phyloP scores from a whole-genome alignment of 768 basidiomycete genomes.

The Rhizopogon vesiculosus region DNA sequence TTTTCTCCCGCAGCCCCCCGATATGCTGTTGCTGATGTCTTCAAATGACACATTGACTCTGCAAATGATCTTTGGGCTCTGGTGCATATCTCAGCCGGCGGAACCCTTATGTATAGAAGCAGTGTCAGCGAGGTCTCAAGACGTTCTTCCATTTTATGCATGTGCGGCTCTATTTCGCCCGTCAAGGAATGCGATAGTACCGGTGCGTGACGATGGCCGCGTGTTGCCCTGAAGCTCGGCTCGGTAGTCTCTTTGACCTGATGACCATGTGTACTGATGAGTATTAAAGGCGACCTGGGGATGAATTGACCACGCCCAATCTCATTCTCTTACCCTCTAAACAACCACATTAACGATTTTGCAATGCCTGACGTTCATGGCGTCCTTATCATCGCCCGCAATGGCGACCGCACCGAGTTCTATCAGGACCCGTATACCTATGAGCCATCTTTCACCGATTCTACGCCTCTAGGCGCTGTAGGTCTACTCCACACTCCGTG shows the following conservation, averaged over 20 bases:
- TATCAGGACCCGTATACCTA: conserved; percentile 72
- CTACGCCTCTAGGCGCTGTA: conserved; percentile 76
- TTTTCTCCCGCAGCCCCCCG: background rate
- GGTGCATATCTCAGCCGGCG: background rate
- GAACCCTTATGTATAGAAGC: background rate
- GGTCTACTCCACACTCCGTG: conserved; percentile 11
- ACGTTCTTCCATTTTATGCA: background rate
- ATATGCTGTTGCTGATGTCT: conserved; percentile 2
- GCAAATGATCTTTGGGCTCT: background rate
- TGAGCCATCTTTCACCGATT: conserved; percentile 55
- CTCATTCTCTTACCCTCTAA: background rate
- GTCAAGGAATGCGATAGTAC: background rate
- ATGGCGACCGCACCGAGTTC: conserved; percentile 67
- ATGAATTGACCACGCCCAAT: background rate
- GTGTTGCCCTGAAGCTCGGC: background rate
- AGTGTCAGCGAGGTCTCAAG: background rate
- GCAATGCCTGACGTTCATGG: conserved; percentile 52
- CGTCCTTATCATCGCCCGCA: conserved; percentile 72
- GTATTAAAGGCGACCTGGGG: background rate
- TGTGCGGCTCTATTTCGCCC: background rate
- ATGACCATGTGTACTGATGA: background rate
- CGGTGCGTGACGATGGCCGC: background rate
- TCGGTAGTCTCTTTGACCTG: background rate
- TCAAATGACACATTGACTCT: background rate
- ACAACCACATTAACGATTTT: background rate